Base-by-base conservation (phyloP, 148 eudicot genomes). In the Dysphania ambrosioides region DNA sequence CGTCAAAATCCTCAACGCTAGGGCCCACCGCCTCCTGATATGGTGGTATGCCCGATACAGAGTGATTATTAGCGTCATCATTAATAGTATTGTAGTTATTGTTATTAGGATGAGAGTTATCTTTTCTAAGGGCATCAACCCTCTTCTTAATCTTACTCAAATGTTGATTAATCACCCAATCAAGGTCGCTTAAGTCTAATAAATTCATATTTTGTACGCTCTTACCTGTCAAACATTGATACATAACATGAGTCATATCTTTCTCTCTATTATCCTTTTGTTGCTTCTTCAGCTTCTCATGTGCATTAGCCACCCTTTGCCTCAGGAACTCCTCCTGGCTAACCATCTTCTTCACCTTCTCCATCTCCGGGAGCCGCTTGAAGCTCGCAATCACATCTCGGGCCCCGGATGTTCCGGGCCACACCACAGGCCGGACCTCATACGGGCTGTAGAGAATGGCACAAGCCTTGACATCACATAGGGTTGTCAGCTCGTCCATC, bases 311-410 rank as follows among this genome's bases (percentile, higher is more conserved):
- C 19, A 86, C 78, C 69, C 88, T 82, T 27, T 82, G 82, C 76
- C 82, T 76, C 4, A 80, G 65, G 67, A 81, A 88, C 23, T 80
- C 80, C 51, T 86, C 92, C 42, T 86, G 89, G 71, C 84, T 86
- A 36, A 86, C 83, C 92, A 88, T 88, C 55, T 78, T 86, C 85
- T 83, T 85, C 81, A 65, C 83, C 78, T 83, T 86, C 72, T 86
- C 88, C 83, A 83, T 81, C 87, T 81, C 88, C 3, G 92, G 87
- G 67, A 88, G 74, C 26, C 83, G 56, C 58, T 82, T 81, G 71
- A 88, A 88, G 78, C 83, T 84, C 23, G 84, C 74, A 8, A 88
- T 65, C 70, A 88, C 89, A 0, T 80, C 87, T 53, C 82, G 81
- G 0, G 79, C 85, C 2, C 84, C 86, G 5, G 75, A 41, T 5